These are phyloP conservation scores for Pichia sp. DNA, from an alignment of 1,139 yeast genomes.

Conservation along the genomic window DNA sequence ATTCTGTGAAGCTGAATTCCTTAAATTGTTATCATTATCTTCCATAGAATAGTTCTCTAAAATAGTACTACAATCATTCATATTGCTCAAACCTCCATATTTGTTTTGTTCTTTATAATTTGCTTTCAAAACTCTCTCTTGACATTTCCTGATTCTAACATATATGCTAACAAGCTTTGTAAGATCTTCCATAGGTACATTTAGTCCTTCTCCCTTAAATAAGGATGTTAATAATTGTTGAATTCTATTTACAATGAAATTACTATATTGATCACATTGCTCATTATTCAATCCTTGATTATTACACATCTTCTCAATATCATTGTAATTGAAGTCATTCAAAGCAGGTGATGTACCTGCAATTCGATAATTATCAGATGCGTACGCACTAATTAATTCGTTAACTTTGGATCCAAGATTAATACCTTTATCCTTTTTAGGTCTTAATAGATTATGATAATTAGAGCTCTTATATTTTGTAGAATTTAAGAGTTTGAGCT, in stretches of 20 bases:
- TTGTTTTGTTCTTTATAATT: not conserved
- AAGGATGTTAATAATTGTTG: slow-evolving; percentile 38
- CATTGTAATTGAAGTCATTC: slow-evolving; percentile 12
- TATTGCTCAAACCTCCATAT: not conserved
- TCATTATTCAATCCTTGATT: slow-evolving; percentile 26
- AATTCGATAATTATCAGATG: slow-evolving; percentile 4
- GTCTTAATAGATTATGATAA: slow-evolving; percentile 22
- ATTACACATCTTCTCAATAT: slow-evolving; percentile 23
- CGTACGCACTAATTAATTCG: slow-evolving; percentile 4
- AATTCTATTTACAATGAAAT: slow-evolving; percentile 43
- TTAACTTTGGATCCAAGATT: slow-evolving; percentile 24
- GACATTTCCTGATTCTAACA: slow-evolving; percentile 28
- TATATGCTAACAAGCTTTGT: slow-evolving; percentile 43
- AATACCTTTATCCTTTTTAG: slow-evolving; percentile 27
- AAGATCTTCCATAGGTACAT: slow-evolving; percentile 50
- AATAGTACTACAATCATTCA: not conserved
- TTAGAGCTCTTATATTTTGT: slow-evolving; percentile 36
- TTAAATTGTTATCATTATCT: not conserved
- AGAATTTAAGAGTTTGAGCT: slow-evolving; percentile 31
- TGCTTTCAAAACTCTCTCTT: slow-evolving; percentile 3
- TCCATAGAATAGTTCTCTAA: not conserved
- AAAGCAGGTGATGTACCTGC: slow-evolving; percentile 11
- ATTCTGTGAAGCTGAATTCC: slow-evolving; percentile 7
- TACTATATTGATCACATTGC: slow-evolving; percentile 40
- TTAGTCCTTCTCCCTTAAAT: slow-evolving; percentile 41